These are phyloP conservation scores for Ceratobasidium sp. DNA, from an alignment of 1,284 basidiomycete species.

Conservation along the genomic window DNA sequence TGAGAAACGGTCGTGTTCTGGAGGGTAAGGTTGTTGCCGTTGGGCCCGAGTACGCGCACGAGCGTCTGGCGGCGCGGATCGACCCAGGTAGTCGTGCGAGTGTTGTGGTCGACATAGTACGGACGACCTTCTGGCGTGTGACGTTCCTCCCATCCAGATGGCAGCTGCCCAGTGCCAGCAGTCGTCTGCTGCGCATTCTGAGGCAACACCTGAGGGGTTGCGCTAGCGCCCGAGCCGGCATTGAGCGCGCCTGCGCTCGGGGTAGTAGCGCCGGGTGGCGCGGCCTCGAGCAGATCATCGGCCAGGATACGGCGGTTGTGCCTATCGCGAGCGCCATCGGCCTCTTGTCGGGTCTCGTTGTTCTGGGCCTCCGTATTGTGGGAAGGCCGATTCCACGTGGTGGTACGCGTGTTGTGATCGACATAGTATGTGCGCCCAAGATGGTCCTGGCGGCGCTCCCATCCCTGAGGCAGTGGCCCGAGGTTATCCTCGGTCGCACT, in stretches of 20 bases:
- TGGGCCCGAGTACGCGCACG: slow-evolving; percentile 84
- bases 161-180: slow-evolving; percentile 80
- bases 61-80: slow-evolving; percentile 92
- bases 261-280: slow-evolving; percentile 41
- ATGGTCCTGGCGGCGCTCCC: slow-evolving; percentile 92
- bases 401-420: slow-evolving; percentile 90
- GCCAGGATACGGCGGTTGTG: slow-evolving; percentile 79
- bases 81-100: slow-evolving; percentile 97
- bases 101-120: slow-evolving; percentile 97
- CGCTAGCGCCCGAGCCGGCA: slow-evolving; percentile 30
- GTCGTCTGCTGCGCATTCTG: slow-evolving; percentile 62
- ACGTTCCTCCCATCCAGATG: slow-evolving; percentile 97
- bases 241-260: slow-evolving; percentile 37
- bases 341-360: slow-evolving; percentile 46
- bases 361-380: slow-evolving; percentile 53
- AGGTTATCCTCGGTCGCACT: slow-evolving; percentile 80
- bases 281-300: slow-evolving; percentile 77
- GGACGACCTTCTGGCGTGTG: slow-evolving; percentile 97
- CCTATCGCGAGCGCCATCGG: slow-evolving; percentile 73
- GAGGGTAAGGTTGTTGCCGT: slow-evolving; percentile 76
- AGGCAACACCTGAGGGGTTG: slow-evolving; percentile 40
- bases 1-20: slow-evolving; percentile 85
- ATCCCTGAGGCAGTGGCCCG: slow-evolving; percentile 83
- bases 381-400: slow-evolving; percentile 88
- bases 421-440: slow-evolving; percentile 91